Percentiles rank a stretch among this genome's conserved stretches.
Conservation (phyloP, 106 monocot genomes). For the Alisma plantagoaquatica region DNA sequence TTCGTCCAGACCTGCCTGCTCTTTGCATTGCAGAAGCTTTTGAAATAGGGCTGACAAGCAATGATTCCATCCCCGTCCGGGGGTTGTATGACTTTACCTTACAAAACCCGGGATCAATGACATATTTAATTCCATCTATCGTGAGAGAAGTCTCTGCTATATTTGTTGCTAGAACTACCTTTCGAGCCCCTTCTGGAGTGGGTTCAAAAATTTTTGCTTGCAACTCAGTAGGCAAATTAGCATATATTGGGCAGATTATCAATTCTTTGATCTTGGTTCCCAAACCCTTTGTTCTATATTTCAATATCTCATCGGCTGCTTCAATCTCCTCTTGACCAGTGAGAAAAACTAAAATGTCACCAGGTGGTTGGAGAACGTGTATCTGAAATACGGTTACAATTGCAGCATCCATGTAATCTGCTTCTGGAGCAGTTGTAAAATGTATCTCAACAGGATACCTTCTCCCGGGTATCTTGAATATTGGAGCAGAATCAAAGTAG, state of each 20-base stretch:
- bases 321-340: constrained; percentile 87
- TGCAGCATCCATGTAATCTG: constrained; percentile 73
- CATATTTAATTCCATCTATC: constrained; percentile 93
- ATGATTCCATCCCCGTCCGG: constrained; percentile 87
- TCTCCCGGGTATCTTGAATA: constrained; percentile 73
- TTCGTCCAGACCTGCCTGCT: constrained; percentile 92
- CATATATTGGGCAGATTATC: constrained; percentile 91
- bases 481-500: constrained; percentile 69
- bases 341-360: constrained; percentile 76
- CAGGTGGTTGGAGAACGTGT: constrained; percentile 65
- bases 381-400: constrained; percentile 76
- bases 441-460: constrained; percentile 76
- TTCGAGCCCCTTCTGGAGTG: constrained; percentile 73
- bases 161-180: constrained; percentile 89
- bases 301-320: constrained; percentile 71
- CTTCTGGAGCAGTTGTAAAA: constrained; percentile 72
- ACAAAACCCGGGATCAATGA: constrained; percentile 87
- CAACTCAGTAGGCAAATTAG: constrained; percentile 83
- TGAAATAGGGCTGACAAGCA: constrained; percentile 74
- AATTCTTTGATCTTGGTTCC: constrained; percentile 80
- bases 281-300: constrained; percentile 63
- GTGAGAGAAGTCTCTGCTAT: constrained; percentile 96
- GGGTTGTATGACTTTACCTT: constrained; percentile 91
- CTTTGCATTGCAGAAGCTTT: constrained; percentile 94
- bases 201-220: constrained; percentile 88